A percentile compares a stretch with the other conserved stretches of the same genome.
Conservation (phyloP, 2,329 filamentous ascomycete genomes). For the Nannizziopsis barbatae region DNA sequence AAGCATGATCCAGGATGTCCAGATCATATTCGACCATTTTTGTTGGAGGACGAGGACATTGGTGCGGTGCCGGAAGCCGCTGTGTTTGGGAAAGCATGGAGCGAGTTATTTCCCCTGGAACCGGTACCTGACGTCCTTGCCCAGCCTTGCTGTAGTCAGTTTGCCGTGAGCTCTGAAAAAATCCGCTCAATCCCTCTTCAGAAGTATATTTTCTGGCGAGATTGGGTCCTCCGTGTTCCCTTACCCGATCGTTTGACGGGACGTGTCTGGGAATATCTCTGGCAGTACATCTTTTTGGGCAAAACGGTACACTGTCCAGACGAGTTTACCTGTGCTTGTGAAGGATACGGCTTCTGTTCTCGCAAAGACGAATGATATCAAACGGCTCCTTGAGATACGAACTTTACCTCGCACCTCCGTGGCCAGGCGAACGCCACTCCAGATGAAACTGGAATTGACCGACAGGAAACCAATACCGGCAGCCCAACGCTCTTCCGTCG, state of each 20-base stretch:
- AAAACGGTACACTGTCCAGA: constrained; percentile 34
- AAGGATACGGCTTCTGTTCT: constrained; percentile 54
- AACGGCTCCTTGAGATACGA: not conserved
- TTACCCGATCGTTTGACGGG: constrained; percentile 47
- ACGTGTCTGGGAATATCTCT: constrained; percentile 53
- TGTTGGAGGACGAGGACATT: constrained; percentile 28
- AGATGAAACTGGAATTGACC: no score
- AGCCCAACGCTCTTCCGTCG: no score
- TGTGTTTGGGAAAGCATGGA: constrained; percentile 38
- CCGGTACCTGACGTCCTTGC: constrained; percentile 41
- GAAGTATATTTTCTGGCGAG: constrained; percentile 47
- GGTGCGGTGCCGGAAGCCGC: constrained; percentile 37
- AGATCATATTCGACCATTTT: constrained; percentile 44
- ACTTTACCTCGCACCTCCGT: not conserved
- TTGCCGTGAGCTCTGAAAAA: constrained; percentile 48
- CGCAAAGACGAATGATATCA: constrained; percentile 38
- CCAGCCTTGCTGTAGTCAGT: constrained; percentile 55
- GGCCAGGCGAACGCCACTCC: no score
- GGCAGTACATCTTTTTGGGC: constrained; percentile 52
- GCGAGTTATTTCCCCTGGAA: constrained; percentile 37
- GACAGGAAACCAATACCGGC: no score
- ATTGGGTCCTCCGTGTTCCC: constrained; percentile 50
- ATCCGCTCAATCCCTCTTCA: constrained; percentile 44
- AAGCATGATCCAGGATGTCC: constrained; percentile 49
- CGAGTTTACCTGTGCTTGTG: constrained; percentile 51